Base-by-base conservation (phyloP, 2,329 filamentous ascomycete genomes). In the Fusarium fujikuroi region DNA sequence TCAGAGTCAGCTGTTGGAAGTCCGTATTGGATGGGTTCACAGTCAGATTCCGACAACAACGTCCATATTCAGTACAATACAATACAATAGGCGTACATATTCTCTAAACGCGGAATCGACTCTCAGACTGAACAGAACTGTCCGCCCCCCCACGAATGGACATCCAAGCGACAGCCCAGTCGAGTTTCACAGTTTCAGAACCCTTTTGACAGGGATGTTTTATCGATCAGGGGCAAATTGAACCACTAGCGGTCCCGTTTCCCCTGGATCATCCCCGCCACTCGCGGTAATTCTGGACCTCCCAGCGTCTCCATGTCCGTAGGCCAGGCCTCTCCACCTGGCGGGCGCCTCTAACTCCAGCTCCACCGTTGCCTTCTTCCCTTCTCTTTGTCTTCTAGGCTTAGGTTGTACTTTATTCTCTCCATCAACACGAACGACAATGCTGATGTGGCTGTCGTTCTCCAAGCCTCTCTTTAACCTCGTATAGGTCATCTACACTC, bases 181-280 rank as follows among this genome's bases (percentile, higher is more conserved):
- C 40, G 52, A 60, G 74, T 76, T 66, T 77, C 70, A 72, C 68
- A 56, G 75, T 76, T 77, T 77, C 75, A 77, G 73, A 65, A 60
- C 67, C 54, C 46, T 64, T 46, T 39, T 50, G 58, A 50, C 56
- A 58, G 56, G 56, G 56, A 50, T 58, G 42, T 47, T 58, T 37
- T 58, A 58, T 36, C 42, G 56, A 50, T 43, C 62, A 74, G 71
- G 71, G 71, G 71, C 71, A 74, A 74, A 74, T 67, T 60, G 65
- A 62, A 47, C 64, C 73, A 70, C 61, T 76, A 68, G 70, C 40
- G 66, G 64, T 58, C 53, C 74, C 66, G 46, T 62, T 72, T 50
- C 73, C 69, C 69, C 61, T 71, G 67, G 63, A 71, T 68, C 63
- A 30, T 42, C 54, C 65, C 70, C 60, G 60, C 65, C 69, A 60